Percentiles rank a stretch among this genome's conserved stretches.
Conservation (phyloP, 495 filamentous ascomycete species). For the Cladorrhinum samala region DNA sequence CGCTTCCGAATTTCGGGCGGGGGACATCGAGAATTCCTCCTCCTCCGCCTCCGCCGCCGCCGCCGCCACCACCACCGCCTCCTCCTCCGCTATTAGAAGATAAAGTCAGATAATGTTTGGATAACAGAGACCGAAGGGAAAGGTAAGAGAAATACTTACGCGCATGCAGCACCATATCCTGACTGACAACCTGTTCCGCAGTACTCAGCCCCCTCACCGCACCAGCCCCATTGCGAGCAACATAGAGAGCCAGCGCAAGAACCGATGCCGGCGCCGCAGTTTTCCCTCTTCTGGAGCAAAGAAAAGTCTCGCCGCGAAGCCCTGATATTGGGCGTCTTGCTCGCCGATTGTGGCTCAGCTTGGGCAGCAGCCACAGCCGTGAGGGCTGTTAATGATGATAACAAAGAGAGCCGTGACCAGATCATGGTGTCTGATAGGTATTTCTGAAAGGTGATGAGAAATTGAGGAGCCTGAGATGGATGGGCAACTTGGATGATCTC, state of each 20-base stretch:
- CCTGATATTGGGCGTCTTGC: not conserved
- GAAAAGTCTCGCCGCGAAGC: not conserved
- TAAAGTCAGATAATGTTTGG: not conserved
- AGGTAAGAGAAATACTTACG: not conserved
- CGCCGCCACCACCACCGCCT: constrained; percentile 4
- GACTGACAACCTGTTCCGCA: constrained; percentile 46
- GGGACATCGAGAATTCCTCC: constrained; percentile 9
- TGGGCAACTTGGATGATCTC: no score
- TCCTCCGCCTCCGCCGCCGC: constrained; percentile 7
- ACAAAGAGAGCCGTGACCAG: not conserved
- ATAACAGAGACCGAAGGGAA: no score
- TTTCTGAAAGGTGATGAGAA: no score
- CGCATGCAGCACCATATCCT: constrained; percentile 23
- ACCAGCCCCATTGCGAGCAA: constrained; percentile 36
- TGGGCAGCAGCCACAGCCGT: not conserved
- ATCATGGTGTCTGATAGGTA: no score
- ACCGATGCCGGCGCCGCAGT: constrained; percentile 14
- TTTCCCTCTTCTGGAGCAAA: constrained; percentile 11
- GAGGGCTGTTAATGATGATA: not conserved
- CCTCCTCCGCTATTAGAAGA: not conserved
- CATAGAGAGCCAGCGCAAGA: constrained; percentile 16
- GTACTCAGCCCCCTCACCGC: constrained; percentile 36
- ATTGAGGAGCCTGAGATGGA: no score
- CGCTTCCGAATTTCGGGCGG: constrained; percentile 10
- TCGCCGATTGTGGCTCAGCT: not conserved